Evolutionary conservation across 2,329 filamentous ascomycete genomes (phyloP).

Genomic region (Fusarium temperatum): DNA sequence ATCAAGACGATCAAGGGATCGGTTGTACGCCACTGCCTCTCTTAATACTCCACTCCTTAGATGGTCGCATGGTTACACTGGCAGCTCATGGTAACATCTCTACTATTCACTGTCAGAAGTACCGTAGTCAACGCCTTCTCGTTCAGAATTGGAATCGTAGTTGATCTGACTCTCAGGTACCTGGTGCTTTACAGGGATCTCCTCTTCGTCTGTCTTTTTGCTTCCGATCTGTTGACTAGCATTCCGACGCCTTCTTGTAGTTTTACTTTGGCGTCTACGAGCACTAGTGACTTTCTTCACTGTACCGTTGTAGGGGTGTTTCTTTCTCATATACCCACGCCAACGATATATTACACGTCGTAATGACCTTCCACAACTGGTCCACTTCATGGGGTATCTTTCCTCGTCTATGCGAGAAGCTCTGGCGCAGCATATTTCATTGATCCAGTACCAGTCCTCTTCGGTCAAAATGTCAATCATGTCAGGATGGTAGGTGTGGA

Average conservation of each 20-base stretch:
- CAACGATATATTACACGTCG: neutral
- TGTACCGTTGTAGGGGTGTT: neutral
- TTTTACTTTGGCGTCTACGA: neutral
- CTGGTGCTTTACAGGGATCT: rapidly evolving
- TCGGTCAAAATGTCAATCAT: neutral
- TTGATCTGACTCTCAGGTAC: rapidly evolving
- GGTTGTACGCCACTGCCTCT: rapidly evolving
- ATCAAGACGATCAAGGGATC: neutral
- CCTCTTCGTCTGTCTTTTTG: neutral
- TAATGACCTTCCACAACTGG: no score
- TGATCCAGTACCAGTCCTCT: neutral
- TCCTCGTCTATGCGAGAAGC: rapidly evolving
- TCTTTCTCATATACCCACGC: neutral
- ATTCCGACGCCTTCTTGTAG: neutral
- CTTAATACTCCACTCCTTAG: neutral
- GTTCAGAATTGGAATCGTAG: neutral
- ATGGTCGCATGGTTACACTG: rapidly evolving
- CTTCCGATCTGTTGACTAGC: no score
- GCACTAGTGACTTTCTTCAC: rapidly evolving
- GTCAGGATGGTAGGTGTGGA: neutral
- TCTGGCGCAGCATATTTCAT: neutral
- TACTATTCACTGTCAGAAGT: neutral
- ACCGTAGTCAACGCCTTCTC: neutral
- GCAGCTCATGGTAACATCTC: neutral
- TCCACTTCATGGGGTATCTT: neutral